A percentile compares a stretch with the other conserved stretches of the same genome.
These are phyloP conservation scores for Purpureocillium lavendulum DNA, from an alignment of 2,329 filamentous ascomycete species.

Conservation along the genomic window DNA sequence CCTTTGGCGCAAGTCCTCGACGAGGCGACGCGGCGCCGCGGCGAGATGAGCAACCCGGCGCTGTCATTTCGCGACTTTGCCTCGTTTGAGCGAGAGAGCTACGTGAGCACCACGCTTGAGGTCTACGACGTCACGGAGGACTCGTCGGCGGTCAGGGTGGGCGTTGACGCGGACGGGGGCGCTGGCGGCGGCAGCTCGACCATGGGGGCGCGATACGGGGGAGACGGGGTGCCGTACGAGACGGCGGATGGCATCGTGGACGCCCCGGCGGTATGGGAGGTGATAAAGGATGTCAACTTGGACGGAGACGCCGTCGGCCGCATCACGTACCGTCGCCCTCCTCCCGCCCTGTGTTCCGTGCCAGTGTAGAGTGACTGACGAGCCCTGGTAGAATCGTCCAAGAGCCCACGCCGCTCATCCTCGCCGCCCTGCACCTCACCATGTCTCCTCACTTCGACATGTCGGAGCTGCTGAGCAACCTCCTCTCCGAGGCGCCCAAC, in stretches of 20 bases:
- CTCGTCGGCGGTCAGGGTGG: constrained; percentile 26
- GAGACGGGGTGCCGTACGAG: constrained; percentile 14
- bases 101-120: constrained; percentile 44
- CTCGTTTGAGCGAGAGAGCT: constrained; percentile 26
- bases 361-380: too few relatives aligned
- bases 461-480: constrained; percentile 47
- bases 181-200: constrained; percentile 1
- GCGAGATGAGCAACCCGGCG: constrained; percentile 20
- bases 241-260: constrained; percentile 23
- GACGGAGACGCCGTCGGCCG: constrained; percentile 39
- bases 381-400: constrained; percentile 40
- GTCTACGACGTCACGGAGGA: constrained; percentile 47
- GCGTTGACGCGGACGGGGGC: constrained; percentile 15
- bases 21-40: constrained; percentile 22
- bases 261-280: constrained; percentile 31
- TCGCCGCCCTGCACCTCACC: constrained; percentile 50
- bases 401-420: constrained; percentile 51
- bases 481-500: constrained; percentile 39
- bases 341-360: background rate
- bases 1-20: constrained; percentile 18
- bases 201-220: constrained; percentile 14
- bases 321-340: constrained; percentile 38
- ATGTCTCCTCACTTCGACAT: constrained; percentile 52
- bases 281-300: constrained; percentile 27
- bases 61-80: constrained; percentile 24